These are phyloP conservation scores for Backusella luteola DNA, from an alignment of 192 early-diverging fungal genomes.

Conservation along the genomic window DNA sequence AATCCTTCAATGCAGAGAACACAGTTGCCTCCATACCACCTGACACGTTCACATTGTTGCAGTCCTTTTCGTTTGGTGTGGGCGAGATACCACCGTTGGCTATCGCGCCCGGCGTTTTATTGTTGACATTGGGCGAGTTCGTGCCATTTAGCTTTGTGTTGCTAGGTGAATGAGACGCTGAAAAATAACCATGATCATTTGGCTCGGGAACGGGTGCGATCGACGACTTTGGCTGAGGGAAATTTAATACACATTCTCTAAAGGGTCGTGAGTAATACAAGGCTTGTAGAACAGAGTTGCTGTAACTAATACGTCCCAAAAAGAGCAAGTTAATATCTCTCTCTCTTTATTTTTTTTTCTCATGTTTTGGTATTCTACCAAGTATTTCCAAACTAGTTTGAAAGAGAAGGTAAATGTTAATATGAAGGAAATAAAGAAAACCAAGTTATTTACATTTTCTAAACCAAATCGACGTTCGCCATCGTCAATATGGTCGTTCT, in stretches of 20 bases:
- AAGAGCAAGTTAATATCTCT: neutral
- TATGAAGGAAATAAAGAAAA: neutral
- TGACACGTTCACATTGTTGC: neutral
- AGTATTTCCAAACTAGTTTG: constrained; percentile 76
- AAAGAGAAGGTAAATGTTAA: neutral
- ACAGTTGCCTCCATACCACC: constrained; percentile 73
- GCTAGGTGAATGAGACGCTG: constrained; percentile 10
- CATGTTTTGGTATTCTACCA: constrained; percentile 47
- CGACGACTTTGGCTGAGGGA: constrained; percentile 48
- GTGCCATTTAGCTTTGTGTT: neutral
- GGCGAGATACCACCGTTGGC: neutral
- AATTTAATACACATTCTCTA: constrained; percentile 85
- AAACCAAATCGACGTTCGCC: constrained; percentile 83
- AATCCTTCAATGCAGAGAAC: constrained; percentile 78
- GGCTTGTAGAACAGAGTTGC: constrained; percentile 94
- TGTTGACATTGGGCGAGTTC: neutral
- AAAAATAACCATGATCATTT: constrained; percentile 11
- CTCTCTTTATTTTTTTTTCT: neutral
- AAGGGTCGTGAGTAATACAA: constrained; percentile 94
- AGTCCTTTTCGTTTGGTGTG: neutral
- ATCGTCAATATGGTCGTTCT: constrained; percentile 50
- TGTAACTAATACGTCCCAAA: constrained; percentile 61
- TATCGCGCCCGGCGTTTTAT: neutral
- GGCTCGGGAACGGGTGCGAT: constrained; percentile 19
- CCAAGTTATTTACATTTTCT: constrained; percentile 68